These are phyloP conservation scores for Myriosclerotinia duriaeana DNA, from an alignment of 2,329 filamentous ascomycete species.

Conservation along the genomic window DNA sequence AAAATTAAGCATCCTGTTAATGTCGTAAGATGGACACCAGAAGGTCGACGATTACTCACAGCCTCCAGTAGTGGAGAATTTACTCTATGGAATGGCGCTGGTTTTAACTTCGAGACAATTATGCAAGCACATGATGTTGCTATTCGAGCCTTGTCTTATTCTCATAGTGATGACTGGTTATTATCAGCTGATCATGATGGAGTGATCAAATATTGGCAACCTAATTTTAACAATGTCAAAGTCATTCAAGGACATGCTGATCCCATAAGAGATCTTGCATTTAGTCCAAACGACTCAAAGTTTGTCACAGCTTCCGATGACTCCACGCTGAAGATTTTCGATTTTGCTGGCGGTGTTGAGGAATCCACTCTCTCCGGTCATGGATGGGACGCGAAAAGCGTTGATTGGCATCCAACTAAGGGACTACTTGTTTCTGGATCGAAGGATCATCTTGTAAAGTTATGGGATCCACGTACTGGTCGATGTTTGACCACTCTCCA, in stretches of 20 bases:
- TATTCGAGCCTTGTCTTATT: slow-evolving; percentile 81
- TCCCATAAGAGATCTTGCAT: slow-evolving; percentile 86
- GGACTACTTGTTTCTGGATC: slow-evolving; percentile 92
- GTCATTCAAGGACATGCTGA: slow-evolving; percentile 89
- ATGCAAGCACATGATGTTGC: slow-evolving; percentile 95
- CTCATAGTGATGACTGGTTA: slow-evolving; percentile 95
- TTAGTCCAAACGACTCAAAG: slow-evolving; percentile 90
- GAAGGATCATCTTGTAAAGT: slow-evolving; percentile 94
- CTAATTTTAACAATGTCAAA: slow-evolving; percentile 98
- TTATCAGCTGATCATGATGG: slow-evolving; percentile 94
- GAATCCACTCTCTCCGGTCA: slow-evolving; percentile 88
- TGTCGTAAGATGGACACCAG: slow-evolving; percentile 95
- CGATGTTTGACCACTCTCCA: slow-evolving; percentile 91
- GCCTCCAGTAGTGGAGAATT: slow-evolving; percentile 97
- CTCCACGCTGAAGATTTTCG: slow-evolving; percentile 89
- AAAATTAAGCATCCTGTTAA: slow-evolving; percentile 98
- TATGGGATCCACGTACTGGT: slow-evolving; percentile 94
- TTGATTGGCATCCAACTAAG: slow-evolving; percentile 97
- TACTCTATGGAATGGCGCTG: slow-evolving; percentile 97
- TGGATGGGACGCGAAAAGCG: slow-evolving; percentile 95
- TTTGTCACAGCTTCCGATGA: slow-evolving; percentile 97
- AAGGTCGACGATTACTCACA: slow-evolving; percentile 86
- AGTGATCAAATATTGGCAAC: slow-evolving; percentile 97
- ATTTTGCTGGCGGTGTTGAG: slow-evolving; percentile 83
- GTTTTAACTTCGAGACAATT: slow-evolving; percentile 99